phyloP scores from a whole-genome alignment of 345 rosid species.

The Geranium rotundifolium region DNA sequence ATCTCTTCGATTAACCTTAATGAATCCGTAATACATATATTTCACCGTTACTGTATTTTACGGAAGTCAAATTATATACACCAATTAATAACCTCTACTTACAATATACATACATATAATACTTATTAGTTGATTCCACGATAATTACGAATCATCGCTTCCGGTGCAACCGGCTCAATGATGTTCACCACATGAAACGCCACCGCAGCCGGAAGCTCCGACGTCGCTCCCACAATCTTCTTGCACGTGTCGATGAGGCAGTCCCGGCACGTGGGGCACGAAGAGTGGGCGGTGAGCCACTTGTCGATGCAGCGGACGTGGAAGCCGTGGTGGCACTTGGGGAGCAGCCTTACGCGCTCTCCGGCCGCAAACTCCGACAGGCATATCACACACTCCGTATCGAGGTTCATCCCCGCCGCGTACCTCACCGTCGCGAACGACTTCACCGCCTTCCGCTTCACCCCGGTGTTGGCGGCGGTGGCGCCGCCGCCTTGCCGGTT shows the following conservation, averaged over 20 bases:
- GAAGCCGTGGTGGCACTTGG: conserved; percentile 79
- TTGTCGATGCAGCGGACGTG: conserved; percentile 75
- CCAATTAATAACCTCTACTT: too few relatives aligned
- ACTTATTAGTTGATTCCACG: conserved; percentile 25
- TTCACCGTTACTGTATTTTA: too few relatives aligned
- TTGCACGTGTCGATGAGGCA: conserved; percentile 66
- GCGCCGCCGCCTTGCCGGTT: too few relatives aligned
- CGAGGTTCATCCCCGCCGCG: too few relatives aligned
- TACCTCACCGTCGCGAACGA: too few relatives aligned
- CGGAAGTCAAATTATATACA: too few relatives aligned
- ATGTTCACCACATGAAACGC: conserved; percentile 3
- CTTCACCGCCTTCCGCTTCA: too few relatives aligned
- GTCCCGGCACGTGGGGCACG: conserved; percentile 93
- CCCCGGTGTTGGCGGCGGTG: too few relatives aligned
- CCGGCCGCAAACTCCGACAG: conserved; percentile 48
- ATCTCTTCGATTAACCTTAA: too few relatives aligned
- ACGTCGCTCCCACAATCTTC: conserved; percentile 46
- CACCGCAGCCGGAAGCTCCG: not conserved
- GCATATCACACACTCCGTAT: conserved; percentile 69
- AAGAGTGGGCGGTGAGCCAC: conserved; percentile 83
- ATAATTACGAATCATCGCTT: conserved; percentile 28
- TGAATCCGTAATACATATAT: too few relatives aligned
- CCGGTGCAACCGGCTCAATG: conserved; percentile 43
- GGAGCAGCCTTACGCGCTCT: conserved; percentile 59
- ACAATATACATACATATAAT: not conserved